phyloP scores from a whole-genome alignment of 75 land plant genomes.

The Selaginella moellendorffii region DNA sequence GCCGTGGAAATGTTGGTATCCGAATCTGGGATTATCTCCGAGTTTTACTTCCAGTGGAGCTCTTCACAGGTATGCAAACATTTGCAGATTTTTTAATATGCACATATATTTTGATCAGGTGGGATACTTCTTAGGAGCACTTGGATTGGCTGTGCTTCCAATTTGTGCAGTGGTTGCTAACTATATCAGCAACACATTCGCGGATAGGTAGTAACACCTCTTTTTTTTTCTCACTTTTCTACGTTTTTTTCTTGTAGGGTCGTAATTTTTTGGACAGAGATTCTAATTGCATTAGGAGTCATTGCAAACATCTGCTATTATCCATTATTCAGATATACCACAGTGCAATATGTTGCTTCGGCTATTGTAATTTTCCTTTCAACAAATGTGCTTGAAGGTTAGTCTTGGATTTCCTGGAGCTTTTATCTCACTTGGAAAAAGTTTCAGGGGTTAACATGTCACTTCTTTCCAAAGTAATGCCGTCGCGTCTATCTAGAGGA shows the following conservation, averaged over 20 bases:
- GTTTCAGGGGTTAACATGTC: slow-evolving; percentile 31
- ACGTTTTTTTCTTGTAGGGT: slow-evolving; percentile 7
- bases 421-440: background rate
- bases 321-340: slow-evolving; percentile 15
- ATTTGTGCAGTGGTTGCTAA: slow-evolving; percentile 28
- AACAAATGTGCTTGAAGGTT: slow-evolving; percentile 29
- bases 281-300: slow-evolving; percentile 19
- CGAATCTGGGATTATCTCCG: slow-evolving; percentile 18
- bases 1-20: slow-evolving; percentile 28
- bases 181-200: slow-evolving; percentile 25
- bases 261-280: slow-evolving; percentile 21
- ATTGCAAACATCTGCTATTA: slow-evolving; percentile 11
- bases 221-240: background rate
- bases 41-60: slow-evolving; percentile 23
- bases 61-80: slow-evolving; percentile 13
- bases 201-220: slow-evolving; percentile 16
- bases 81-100: background rate
- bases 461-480: slow-evolving; percentile 24
- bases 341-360: slow-evolving; percentile 19
- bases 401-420: background rate
- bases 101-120: slow-evolving; percentile 9
- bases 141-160: slow-evolving; percentile 24
- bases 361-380: slow-evolving; percentile 21
- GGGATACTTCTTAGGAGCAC: slow-evolving; percentile 18
- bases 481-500: slow-evolving; percentile 24